These are phyloP conservation scores for Trebouxiophyceae sp. DNA, from an alignment of 163 green algal species.

Conservation along the genomic window DNA sequence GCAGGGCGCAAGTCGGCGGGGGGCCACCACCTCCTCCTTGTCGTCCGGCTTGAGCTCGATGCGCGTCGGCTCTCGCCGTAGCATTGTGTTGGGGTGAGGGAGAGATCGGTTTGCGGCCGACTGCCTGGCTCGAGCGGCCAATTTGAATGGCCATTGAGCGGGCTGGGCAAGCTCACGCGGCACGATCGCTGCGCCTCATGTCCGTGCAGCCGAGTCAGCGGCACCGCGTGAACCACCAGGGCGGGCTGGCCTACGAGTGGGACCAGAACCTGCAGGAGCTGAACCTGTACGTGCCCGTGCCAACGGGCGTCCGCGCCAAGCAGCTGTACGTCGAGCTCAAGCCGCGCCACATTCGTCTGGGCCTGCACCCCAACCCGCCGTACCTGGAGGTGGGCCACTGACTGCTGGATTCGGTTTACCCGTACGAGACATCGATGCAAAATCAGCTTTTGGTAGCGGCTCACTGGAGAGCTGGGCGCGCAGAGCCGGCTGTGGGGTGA, in stretches of 20 bases:
- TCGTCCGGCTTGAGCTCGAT: constrained; percentile 72
- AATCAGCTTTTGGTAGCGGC: neutral
- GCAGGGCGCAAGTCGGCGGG: neutral
- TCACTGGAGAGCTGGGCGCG: constrained; percentile 4
- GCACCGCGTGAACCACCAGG: no score
- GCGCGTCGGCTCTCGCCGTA: constrained; percentile 60
- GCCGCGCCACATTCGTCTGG: constrained; percentile 48
- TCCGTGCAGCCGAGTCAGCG: no score
- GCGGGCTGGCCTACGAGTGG: constrained; percentile 80
- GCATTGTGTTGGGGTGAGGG: constrained; percentile 43
- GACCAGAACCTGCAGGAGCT: constrained; percentile 81
- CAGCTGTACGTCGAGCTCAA: constrained; percentile 65
- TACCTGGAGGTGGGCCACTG: constrained; percentile 66
- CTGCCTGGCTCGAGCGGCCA: no score
- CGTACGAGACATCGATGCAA: neutral
- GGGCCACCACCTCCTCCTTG: constrained; percentile 63
- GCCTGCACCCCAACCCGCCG: constrained; percentile 67
- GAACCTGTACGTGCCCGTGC: constrained; percentile 71
- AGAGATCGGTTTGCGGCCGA: no score
- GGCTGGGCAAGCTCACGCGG: no score
- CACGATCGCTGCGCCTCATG: no score
- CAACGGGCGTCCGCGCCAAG: constrained; percentile 58
- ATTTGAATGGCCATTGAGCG: no score
- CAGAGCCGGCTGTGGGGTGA: constrained; percentile 40
- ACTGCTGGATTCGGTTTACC: neutral